These are phyloP conservation scores for Choanephora cucurbitarum DNA, from an alignment of 371 early-diverging fungal species.

Conservation along the genomic window DNA sequence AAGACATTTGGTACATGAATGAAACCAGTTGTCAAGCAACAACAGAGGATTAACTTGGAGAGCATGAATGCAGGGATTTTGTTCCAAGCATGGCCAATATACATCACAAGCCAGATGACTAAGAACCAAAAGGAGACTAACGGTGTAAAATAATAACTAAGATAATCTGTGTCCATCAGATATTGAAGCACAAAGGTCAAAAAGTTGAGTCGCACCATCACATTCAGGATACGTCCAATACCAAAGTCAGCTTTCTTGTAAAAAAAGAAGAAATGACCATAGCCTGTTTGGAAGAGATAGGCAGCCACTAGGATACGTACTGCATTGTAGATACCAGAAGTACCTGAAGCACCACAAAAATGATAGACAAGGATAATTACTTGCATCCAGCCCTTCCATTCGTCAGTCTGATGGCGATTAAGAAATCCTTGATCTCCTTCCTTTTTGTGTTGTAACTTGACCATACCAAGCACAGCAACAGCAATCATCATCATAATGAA, in stretches of 20 bases:
- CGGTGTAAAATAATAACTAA: conserved; percentile 82
- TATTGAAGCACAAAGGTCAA: conserved; percentile 67
- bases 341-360: conserved; percentile 64
- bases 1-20: conserved; percentile 50
- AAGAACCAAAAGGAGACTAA: conserved; percentile 75
- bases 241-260: conserved; percentile 73
- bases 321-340: conserved; percentile 67
- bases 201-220: conserved; percentile 71
- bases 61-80: conserved; percentile 47
- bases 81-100: conserved; percentile 47
- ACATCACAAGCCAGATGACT: conserved; percentile 71
- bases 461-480: conserved; percentile 40
- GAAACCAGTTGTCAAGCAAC: conserved; percentile 34
- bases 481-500: conserved; percentile 49
- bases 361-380: conserved; percentile 74
- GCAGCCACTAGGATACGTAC: conserved; percentile 74
- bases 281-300: conserved; percentile 82
- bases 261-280: conserved; percentile 74
- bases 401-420: conserved; percentile 77
- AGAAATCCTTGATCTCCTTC: conserved; percentile 56
- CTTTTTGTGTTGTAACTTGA: conserved; percentile 38
- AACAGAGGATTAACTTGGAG: conserved; percentile 49
- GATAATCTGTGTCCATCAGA: conserved; percentile 68
- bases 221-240: conserved; percentile 55
- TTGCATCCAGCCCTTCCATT: conserved; percentile 92